Percentiles rank a stretch among this genome's conserved stretches.
Evolutionary conservation across 2,329 filamentous ascomycete genomes (phyloP).

Genomic region (Pyrenochaeta sp.): DNA sequence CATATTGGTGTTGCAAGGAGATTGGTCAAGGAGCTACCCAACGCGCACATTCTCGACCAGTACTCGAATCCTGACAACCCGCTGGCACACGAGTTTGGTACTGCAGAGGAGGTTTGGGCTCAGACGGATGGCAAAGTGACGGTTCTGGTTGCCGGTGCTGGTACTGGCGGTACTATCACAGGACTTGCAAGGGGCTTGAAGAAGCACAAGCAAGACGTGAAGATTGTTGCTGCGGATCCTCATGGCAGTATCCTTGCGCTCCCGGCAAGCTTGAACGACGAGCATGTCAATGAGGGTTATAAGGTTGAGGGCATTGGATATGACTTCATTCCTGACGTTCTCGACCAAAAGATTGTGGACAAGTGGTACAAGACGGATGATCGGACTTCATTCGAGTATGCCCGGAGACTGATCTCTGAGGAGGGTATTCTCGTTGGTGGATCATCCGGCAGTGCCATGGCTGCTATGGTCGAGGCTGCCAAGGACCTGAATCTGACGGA

Average conservation of each 20-base stretch:
- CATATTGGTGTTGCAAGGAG: slow-evolving; percentile 94
- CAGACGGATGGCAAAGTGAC: slow-evolving; percentile 86
- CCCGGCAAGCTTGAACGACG: slow-evolving; percentile 79
- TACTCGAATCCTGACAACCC: slow-evolving; percentile 94
- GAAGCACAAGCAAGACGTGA: slow-evolving; percentile 86
- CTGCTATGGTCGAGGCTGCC: slow-evolving; percentile 77
- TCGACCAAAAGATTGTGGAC: slow-evolving; percentile 81
- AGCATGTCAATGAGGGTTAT: slow-evolving; percentile 82
- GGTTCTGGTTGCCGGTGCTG: slow-evolving; percentile 87
- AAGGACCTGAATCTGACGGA: slow-evolving; percentile 79
- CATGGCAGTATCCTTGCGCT: slow-evolving; percentile 89
- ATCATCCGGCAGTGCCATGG: slow-evolving; percentile 90
- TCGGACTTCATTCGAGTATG: slow-evolving; percentile 85
- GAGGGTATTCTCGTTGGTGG: slow-evolving; percentile 94
- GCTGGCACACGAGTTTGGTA: slow-evolving; percentile 89
- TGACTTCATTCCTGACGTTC: slow-evolving; percentile 95
- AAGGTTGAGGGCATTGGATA: slow-evolving; percentile 99
- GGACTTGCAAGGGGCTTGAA: slow-evolving; percentile 83
- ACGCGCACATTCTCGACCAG: slow-evolving; percentile 96
- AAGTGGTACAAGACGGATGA: slow-evolving; percentile 99
- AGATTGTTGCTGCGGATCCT: slow-evolving; percentile 91
- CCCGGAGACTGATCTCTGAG: slow-evolving; percentile 89
- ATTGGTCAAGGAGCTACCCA: slow-evolving; percentile 93
- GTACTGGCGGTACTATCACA: slow-evolving; percentile 94
- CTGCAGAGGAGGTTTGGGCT: slow-evolving; percentile 93